Evolutionary conservation across 2,329 filamentous ascomycete species (phyloP), one percentile per base, ranked within the genome.

Genomic region (Fusarium clavum): DNA sequence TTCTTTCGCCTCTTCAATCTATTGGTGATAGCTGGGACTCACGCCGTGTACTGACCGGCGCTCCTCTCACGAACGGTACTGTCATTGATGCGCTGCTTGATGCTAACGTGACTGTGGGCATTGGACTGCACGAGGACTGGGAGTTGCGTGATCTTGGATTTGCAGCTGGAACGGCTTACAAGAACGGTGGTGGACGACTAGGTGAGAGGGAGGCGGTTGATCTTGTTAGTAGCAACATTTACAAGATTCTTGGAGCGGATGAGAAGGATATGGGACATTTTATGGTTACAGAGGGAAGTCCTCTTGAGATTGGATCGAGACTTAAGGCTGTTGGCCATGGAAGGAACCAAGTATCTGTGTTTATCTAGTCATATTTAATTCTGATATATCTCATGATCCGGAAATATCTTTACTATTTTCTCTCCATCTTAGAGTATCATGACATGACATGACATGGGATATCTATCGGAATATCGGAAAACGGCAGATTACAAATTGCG

Each of bases 51-150:
- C 80, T 92, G 13, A 85, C 88, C 0, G 90, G 90, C 3, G 89
- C 90, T 8, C 90, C 90, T 2, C 81, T 92, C 1, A 90, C 89
- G 1, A 90, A 91, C 71, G 88, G 89, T 27, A 91, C 90, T 1
- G 84, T 84, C 0, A 80, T 90, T 7, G 88, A 91, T 65, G 77
- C 74, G 14, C 82, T 92, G 2, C 70, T 90, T 1, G 83, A 84
- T 10, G 89, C 88, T 0, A 89, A 89, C 3, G 89, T 91, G 1
- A 75, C 79, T 5, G 82, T 86, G 1, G 90, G 84, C 0, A 83
- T 91, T 25, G 87, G 88, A 1, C 82, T 90, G 7, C 82, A 85
- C 44, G 88, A 91, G 74, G 87, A 90, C 70, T 91, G 87, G 88
- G 75, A 87, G 54, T 83, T 90, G 6, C 82, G 88, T 30, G 87